Base-by-base conservation (phyloP, 2,329 filamentous ascomycete genomes). In the Dendrostoma leiphaemia region DNA sequence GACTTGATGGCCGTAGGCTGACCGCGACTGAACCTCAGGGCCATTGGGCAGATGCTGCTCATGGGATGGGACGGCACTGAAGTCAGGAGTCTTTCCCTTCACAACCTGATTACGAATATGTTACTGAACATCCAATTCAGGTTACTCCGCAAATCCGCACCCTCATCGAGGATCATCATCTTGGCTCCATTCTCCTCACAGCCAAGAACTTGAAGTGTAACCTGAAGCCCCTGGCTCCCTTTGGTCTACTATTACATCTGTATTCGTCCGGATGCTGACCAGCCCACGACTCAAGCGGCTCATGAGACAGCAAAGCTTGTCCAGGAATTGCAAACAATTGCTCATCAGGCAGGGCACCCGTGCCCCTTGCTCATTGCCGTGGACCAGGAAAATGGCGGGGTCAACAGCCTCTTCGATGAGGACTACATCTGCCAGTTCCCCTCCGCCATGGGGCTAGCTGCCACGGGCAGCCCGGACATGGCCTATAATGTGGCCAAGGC, bases 371-470 rank as follows among this genome's bases (percentile, higher is more conserved):
- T 95, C 51, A 97, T 99, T 63, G 92, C 89, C 35, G 77, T 97
- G 34, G 94, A 97, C 67, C 94, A 99, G 69, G 94, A 99, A 70
- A 97, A 99, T 83, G 94, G 94, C 60, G 92, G 93, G 3, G 93
- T 97, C 69, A 97, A 97, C 74, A 96, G 91, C 72, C 81, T 97
- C 2, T 97, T 95, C 65, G 93, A 97, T 69, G 91, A 96, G 63
- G 90, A 94, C 65, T 94, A 92, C 68, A 93, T 97, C 62, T 91
- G 91, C 61, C 94, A 97, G 68, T 99, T 96, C 63, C 94, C 94
- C 8, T 96, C 92, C 65, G 90, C 93, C 59, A 97, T 99, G 93
- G 93, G 92, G 12, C 81, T 97, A 57, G 91, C 93, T n/a, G 94
- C 94, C 21, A 91, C 92, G 4, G 91, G 92, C 23, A 92, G 88